These are phyloP conservation scores for Fraxinus americana DNA, from an alignment of 257 asterid genomes.

Conservation along the genomic window DNA sequence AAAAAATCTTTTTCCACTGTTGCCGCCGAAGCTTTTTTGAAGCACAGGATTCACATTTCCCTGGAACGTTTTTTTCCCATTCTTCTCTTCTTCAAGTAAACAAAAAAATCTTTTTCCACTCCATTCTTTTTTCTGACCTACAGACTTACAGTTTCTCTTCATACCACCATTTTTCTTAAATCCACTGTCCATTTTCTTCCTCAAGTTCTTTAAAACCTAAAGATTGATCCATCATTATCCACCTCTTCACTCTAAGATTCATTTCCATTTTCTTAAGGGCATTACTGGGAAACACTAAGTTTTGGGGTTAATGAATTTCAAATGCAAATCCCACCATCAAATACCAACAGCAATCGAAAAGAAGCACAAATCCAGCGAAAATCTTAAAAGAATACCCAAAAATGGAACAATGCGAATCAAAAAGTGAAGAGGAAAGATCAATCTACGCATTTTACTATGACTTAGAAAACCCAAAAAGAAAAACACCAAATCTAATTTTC, in stretches of 20 bases:
- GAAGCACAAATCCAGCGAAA: no score
- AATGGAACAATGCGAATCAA: no score
- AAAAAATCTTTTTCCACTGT: no score
- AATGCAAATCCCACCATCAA: no score
- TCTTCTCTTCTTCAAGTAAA: constrained; percentile 72
- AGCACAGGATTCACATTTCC: constrained; percentile 61
- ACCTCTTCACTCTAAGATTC: constrained; percentile 25
- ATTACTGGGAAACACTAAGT: constrained; percentile 26
- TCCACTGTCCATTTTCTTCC: constrained; percentile 38
- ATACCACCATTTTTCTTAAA: constrained; percentile 36
- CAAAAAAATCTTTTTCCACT: constrained; percentile 44
- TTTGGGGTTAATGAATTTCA: constrained; percentile 44
- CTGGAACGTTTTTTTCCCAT: constrained; percentile 48
- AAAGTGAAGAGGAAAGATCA: no score
- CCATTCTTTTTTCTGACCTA: constrained; percentile 38
- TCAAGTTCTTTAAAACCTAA: constrained; percentile 58
- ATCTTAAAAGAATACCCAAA: no score
- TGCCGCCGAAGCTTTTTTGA: constrained; percentile 29
- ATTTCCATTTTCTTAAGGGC: constrained; percentile 21
- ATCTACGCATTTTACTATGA: no score
- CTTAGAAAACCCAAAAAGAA: no score
- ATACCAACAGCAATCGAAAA: no score
- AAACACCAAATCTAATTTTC: no score
- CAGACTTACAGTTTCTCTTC: constrained; percentile 34
- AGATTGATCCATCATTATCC: constrained; percentile 38